Evolutionary conservation across 257 asterid genomes (phyloP).

Genomic region (Salvia miltiorrhiza): DNA sequence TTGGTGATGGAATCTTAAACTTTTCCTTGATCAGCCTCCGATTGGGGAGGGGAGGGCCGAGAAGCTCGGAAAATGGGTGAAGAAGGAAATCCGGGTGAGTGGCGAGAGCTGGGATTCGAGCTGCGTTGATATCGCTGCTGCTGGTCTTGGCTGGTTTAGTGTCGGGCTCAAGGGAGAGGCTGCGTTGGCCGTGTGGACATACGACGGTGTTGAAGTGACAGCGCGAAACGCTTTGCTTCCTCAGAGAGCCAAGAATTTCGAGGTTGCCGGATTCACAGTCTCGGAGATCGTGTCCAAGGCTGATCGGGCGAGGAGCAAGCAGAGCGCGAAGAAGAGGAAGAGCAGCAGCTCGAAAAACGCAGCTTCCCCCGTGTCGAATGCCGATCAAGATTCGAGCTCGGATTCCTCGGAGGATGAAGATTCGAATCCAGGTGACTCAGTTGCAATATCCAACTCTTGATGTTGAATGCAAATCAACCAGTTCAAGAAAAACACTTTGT

Average conservation of each 20-base stretch:
- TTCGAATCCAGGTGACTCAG: slow-evolving; percentile 10
- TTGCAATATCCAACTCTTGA: slow-evolving; percentile 1
- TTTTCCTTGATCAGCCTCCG: slow-evolving; percentile 61
- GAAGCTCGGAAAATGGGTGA: slow-evolving; percentile 81
- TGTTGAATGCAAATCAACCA: no score
- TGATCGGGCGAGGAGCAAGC: slow-evolving; percentile 51
- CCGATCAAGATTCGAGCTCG: slow-evolving; percentile 18
- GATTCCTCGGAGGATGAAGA: slow-evolving; percentile 5
- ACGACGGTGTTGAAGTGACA: slow-evolving; percentile 66
- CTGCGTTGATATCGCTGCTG: slow-evolving; percentile 62
- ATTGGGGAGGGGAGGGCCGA: slow-evolving; percentile 60
- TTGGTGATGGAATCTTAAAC: no score
- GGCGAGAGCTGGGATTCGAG: slow-evolving; percentile 77
- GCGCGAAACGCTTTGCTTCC: slow-evolving; percentile 70
- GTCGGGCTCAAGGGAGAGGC: slow-evolving; percentile 85
- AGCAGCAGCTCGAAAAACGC: background rate
- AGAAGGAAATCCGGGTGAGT: slow-evolving; percentile 46
- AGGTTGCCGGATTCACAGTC: slow-evolving; percentile 77
- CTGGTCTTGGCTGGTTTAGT: slow-evolving; percentile 91
- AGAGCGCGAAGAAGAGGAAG: slow-evolving; percentile 37
- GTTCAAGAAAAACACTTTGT: no score
- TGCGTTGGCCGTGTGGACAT: slow-evolving; percentile 64
- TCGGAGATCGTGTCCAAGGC: slow-evolving; percentile 73
- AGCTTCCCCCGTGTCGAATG: slow-evolving; percentile 9
- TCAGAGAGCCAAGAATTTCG: slow-evolving; percentile 56